phyloP scores from a whole-genome alignment of 768 basidiomycete species.

The Mycena amicta region DNA sequence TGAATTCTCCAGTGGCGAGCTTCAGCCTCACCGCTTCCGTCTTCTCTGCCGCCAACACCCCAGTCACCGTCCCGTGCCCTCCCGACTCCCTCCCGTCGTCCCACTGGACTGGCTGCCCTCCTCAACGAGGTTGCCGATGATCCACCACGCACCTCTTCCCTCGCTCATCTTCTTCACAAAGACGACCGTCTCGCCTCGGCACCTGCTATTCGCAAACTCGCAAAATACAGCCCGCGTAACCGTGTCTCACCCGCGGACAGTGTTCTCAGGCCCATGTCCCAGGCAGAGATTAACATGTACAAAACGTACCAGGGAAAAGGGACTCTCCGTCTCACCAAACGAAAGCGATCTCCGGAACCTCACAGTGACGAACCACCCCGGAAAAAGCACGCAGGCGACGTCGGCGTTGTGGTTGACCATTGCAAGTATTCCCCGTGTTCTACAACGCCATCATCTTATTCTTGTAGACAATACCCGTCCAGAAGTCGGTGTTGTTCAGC shows the following conservation, averaged over 20 bases:
- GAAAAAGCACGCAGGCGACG: constrained; percentile 67
- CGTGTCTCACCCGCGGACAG: constrained; percentile 63
- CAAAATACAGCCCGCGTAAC: constrained; percentile 59
- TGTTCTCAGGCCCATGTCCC: constrained; percentile 66
- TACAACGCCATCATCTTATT: constrained; percentile 1
- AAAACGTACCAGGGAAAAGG: constrained; percentile 60
- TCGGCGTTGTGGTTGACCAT: constrained; percentile 73
- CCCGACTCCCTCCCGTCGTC: constrained; percentile 57
- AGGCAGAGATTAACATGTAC: constrained; percentile 61
- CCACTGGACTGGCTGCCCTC: constrained; percentile 76
- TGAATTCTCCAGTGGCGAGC: constrained; percentile 67
- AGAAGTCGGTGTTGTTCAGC: constrained; percentile 84
- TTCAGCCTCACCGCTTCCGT: constrained; percentile 30
- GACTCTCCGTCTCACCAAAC: constrained; percentile 53
- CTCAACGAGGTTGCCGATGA: constrained; percentile 77
- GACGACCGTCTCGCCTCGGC: constrained; percentile 30
- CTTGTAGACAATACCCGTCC: constrained; percentile 86
- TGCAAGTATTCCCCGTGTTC: constrained; percentile 52
- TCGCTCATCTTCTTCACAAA: constrained; percentile 43
- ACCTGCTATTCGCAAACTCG: constrained; percentile 29
- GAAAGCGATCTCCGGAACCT: constrained; percentile 51
- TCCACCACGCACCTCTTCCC: constrained; percentile 47
- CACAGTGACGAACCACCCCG: constrained; percentile 41
- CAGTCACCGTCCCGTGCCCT: constrained; percentile 43
- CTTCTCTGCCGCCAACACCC: constrained; percentile 26